These are phyloP conservation scores for Lophium mytilinum DNA, from an alignment of 495 filamentous ascomycete species.

Conservation along the genomic window DNA sequence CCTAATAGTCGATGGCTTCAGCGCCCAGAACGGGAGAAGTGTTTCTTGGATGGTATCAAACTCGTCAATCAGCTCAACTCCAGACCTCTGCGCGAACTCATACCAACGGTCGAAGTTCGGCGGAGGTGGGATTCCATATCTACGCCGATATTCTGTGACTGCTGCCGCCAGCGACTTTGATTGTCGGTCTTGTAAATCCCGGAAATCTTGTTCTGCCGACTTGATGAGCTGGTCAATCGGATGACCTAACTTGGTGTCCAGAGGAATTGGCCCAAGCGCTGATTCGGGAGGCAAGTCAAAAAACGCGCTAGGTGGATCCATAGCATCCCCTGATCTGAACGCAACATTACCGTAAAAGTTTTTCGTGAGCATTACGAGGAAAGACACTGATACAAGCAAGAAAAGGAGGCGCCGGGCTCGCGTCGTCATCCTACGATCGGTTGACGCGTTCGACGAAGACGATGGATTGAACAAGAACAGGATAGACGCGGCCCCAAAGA, in stretches of 20 bases:
- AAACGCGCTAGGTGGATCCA: neutral
- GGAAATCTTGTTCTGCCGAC: constrained; percentile 39
- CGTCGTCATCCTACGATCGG: constrained; percentile 9
- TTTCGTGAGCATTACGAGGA: constrained; percentile 6
- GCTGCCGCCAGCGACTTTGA: constrained; percentile 45
- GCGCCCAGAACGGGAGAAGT: constrained; percentile 64
- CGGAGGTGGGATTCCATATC: constrained; percentile 51
- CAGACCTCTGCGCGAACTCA: constrained; percentile 54
- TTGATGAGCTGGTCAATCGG: constrained; percentile 47
- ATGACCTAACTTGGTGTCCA: constrained; percentile 33
- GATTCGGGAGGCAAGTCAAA: neutral
- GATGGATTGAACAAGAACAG: constrained; percentile 13
- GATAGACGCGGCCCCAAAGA: constrained; percentile 5
- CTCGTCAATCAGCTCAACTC: constrained; percentile 63
- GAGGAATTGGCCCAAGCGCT: constrained; percentile 21
- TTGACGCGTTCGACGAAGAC: neutral
- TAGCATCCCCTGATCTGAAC: neutral
- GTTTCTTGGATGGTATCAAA: constrained; percentile 66
- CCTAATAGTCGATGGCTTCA: constrained; percentile 54
- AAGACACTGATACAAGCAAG: constrained; percentile 6
- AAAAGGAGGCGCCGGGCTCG: constrained; percentile 20
- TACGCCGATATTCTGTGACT: constrained; percentile 50
- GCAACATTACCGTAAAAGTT: neutral
- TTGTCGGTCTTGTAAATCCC: constrained; percentile 40
- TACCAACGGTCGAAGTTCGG: constrained; percentile 66